phyloP scores from a whole-genome alignment of 2,329 filamentous ascomycete species.

The Arthrobotrys megalospora region DNA sequence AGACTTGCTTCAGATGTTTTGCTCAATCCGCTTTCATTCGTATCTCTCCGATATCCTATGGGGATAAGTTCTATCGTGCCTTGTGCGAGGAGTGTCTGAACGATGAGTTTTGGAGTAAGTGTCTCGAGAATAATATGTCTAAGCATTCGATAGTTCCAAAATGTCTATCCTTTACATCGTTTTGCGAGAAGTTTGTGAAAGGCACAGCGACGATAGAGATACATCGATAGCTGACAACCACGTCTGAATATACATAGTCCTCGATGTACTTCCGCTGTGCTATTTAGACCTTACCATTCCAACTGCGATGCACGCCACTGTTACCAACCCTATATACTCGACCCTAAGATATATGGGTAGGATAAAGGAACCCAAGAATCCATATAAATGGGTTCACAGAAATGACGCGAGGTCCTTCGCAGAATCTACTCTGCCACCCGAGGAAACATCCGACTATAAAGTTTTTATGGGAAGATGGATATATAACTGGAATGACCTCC shows the following conservation, averaged over 20 bases:
- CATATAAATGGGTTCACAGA: conserved; percentile 1
- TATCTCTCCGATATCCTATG: neutral
- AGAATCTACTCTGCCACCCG: neutral
- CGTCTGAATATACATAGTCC: neutral
- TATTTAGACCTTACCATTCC: neutral
- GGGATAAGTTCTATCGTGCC: conserved; percentile 8
- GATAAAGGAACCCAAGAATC: neutral
- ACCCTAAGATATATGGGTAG: neutral
- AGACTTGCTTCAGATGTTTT: conserved; percentile 12
- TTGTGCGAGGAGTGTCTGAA: conserved; percentile 2
- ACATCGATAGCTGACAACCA: too few species aligned
- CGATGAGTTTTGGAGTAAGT: conserved; percentile 16
- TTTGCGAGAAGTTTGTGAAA: too few species aligned
- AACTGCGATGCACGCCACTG: neutral
- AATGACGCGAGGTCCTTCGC: conserved; percentile 5
- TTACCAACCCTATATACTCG: neutral
- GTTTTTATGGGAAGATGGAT: conserved; percentile 13
- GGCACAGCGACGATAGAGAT: too few species aligned
- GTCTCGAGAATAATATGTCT: neutral
- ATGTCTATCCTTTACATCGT: too few species aligned
- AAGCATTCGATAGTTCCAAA: too few species aligned
- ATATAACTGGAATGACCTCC: neutral
- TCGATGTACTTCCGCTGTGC: neutral
- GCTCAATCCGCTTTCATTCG: neutral
- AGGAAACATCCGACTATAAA: conserved; percentile 4